Evolutionary conservation across 169 alveolate genomes (phyloP).

Genomic region (Cryptosporidium muris): DNA sequence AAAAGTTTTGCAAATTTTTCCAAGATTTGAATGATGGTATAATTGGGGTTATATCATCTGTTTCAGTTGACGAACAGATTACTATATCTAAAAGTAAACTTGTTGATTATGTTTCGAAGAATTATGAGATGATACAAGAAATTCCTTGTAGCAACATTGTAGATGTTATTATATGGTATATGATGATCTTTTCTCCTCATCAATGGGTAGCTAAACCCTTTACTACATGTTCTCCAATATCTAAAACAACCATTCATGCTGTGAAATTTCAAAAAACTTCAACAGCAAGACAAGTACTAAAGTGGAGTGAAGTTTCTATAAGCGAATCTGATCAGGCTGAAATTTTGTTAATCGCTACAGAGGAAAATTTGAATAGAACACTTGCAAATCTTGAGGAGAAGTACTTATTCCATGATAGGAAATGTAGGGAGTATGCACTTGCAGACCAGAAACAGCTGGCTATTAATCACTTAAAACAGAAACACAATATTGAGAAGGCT

Average conservation of each 20-base stretch:
- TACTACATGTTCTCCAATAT: not conserved
- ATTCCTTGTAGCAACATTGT: conserved; percentile 2
- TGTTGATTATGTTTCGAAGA: conserved; percentile 6
- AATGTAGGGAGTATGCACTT: conserved; percentile 57
- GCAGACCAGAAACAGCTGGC: conserved; percentile 53
- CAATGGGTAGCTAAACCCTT: conserved; percentile 49
- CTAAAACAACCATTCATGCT: conserved; percentile 5
- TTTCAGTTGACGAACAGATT: conserved; percentile 3
- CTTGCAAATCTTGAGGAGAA: conserved; percentile 32
- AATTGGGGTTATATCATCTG: conserved; percentile 15
- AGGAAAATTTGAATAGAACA: conserved; percentile 33
- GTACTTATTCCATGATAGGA: conserved; percentile 30
- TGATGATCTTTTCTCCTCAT: conserved; percentile 19
- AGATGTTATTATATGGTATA: conserved; percentile 35
- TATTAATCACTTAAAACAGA: conserved; percentile 52
- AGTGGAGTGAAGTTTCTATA: conserved; percentile 5
- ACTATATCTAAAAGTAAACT: not conserved
- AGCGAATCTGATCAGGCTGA: conserved; percentile 41
- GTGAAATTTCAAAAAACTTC: conserved; percentile 21
- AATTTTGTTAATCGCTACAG: conserved; percentile 16
- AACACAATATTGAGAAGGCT: conserved; percentile 54
- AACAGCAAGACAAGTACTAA: conserved; percentile 6
- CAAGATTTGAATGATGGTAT: conserved; percentile 13
- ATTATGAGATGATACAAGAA: not conserved
- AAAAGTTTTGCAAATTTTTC: conserved; percentile 9